A percentile compares a stretch with the other conserved stretches of the same genome.
phyloP scores from a whole-genome alignment of 2,329 filamentous ascomycete species.

The Aspergillus neoniger region DNA sequence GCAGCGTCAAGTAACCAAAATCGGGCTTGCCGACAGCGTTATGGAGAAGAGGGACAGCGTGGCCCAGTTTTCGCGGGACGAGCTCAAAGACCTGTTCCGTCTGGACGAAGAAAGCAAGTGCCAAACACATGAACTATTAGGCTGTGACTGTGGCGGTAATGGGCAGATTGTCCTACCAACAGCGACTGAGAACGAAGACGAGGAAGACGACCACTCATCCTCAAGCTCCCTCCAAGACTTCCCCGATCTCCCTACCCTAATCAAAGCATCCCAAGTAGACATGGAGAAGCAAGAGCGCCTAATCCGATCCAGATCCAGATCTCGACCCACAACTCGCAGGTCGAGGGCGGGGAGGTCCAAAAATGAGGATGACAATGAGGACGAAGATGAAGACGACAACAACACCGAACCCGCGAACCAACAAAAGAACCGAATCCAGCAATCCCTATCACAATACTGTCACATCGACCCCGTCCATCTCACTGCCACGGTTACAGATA shows the following conservation, averaged over 20 bases:
- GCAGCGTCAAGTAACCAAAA: conserved; percentile 71
- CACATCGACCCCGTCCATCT: conserved; percentile 45
- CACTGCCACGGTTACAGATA: conserved; percentile 6
- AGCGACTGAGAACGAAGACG: conserved; percentile 7
- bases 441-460: conserved; percentile 46
- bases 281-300: conserved; percentile 37
- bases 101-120: conserved; percentile 63
- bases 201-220: conserved; percentile 2
- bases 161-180: conserved; percentile 36
- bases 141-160: conserved; percentile 62
- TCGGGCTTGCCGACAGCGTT: conserved; percentile 69
- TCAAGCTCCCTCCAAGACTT: conserved; percentile 24
- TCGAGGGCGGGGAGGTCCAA: not conserved
- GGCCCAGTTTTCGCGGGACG: conserved; percentile 65
- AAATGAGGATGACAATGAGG: no score
- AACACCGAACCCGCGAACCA: conserved; percentile 12
- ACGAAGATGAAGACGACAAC: not conserved
- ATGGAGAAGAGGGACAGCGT: conserved; percentile 65
- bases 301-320: not conserved
- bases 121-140: conserved; percentile 68
- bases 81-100: conserved; percentile 67
- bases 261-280: conserved; percentile 45
- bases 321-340: not conserved
- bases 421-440: conserved; percentile 42
- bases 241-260: conserved; percentile 34